A percentile compares a stretch with the other conserved stretches of the same genome.
These are phyloP conservation scores for Catharanthus roseus DNA, from an alignment of 257 asterid genomes.

Conservation along the genomic window DNA sequence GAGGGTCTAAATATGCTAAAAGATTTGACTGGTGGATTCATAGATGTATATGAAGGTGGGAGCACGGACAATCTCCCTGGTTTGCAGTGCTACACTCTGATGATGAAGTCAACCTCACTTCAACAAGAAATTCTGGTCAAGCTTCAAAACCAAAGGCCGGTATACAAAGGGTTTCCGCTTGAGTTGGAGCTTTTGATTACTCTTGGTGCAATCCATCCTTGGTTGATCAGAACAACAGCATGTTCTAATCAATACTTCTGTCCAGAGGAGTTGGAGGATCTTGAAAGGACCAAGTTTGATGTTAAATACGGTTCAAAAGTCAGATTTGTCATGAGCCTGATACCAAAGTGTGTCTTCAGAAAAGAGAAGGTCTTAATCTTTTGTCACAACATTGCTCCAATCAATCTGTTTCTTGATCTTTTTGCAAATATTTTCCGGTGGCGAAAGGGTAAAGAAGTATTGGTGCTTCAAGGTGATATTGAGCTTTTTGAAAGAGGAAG, in stretches of 20 bases:
- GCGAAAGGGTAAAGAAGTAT: constrained; percentile 80
- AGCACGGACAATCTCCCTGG: constrained; percentile 79
- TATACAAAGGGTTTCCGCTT: constrained; percentile 80
- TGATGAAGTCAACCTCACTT: constrained; percentile 84
- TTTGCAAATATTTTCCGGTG: constrained; percentile 73
- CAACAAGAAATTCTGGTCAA: constrained; percentile 65
- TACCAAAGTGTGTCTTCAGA: constrained; percentile 71
- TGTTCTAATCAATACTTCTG: constrained; percentile 67
- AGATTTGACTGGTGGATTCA: constrained; percentile 72
- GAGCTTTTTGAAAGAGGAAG: constrained; percentile 94
- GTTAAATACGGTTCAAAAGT: constrained; percentile 82
- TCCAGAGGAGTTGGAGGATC: constrained; percentile 56
- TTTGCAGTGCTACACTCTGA: constrained; percentile 80
- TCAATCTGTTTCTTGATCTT: constrained; percentile 69
- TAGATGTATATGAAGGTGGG: constrained; percentile 89
- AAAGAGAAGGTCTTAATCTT: constrained; percentile 76
- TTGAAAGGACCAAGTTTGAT: constrained; percentile 66
- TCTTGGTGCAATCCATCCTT: constrained; percentile 94
- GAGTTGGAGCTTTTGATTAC: constrained; percentile 86
- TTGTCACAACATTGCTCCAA: constrained; percentile 95
- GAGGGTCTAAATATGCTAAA: constrained; percentile 66
- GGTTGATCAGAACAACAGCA: constrained; percentile 78
- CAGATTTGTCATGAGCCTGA: constrained; percentile 81
- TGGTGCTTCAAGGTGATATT: constrained; percentile 93
- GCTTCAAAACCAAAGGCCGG: constrained; percentile 75